Base-by-base conservation (phyloP, 192 early-diverging fungal species). In the Pilaira anomala region DNA sequence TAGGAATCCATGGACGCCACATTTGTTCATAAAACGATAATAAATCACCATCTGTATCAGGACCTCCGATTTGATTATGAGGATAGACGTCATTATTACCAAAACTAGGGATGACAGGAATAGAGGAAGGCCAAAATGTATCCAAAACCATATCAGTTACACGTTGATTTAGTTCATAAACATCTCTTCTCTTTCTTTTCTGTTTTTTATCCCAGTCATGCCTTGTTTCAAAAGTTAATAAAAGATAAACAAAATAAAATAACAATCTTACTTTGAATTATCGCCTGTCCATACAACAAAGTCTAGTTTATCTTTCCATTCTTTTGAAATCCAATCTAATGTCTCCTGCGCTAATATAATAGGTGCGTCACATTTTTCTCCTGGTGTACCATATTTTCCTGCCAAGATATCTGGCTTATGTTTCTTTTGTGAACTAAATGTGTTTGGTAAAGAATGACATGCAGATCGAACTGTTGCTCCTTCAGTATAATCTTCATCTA, bases 211-310 rank as follows among this genome's bases (percentile, higher is more conserved):
- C 85, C 50, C 71, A 67, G 65, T 86, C 84, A 52, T 89, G 87
- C n/a, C 87, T 81, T 50, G 12, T 21, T 19, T 48, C 16, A 60
- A 53, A 50, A 24, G 51, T 22, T 50, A 21, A 48, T 14, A 6
- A 48, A 11, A 58, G 2, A 33, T 6, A 33, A 19, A 54, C 9
- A 4, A 58, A 39, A 45, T 45, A 16, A 55, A 45, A 44, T 12
- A 41, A 41, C 18, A 7, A 42, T 48, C 36, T 44, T 75, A 81
- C 82, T 76, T 78, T 3, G 83, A 79, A 74, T 80, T 87, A 61
- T 90, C 88, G 2, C 88, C 88, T 2, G 86, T 90, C 81, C 84
- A 90, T 3, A 84, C 60, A 0, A 90, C 83, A 80, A 90, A 90
- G 65, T 90, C 88, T 4, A 87, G 62, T 7, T 74, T 66, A 18